A percentile compares a stretch with the other conserved stretches of the same genome.
Evolutionary conservation across 164 flowering plant genomes (phyloP).

Genomic region (Protea cynaroides): DNA sequence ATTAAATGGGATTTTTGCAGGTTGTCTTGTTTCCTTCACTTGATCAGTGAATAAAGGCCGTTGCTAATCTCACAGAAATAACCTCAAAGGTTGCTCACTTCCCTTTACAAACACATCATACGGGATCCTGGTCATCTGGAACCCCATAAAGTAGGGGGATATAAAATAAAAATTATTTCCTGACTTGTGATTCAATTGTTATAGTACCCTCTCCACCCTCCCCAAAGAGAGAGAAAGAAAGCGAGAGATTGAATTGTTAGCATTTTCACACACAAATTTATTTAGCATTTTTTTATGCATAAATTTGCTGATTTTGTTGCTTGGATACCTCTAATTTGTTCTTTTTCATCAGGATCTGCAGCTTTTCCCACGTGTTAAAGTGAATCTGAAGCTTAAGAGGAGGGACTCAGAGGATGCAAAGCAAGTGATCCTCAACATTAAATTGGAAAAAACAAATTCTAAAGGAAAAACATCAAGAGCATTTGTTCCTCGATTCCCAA

Average conservation of each 20-base stretch:
- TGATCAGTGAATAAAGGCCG: background rate
- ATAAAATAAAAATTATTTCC: no score
- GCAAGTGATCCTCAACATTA: conserved; percentile 36
- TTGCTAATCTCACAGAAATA: no score
- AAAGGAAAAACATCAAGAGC: conserved; percentile 51
- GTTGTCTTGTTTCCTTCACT: background rate
- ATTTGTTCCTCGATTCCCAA: conserved; percentile 79
- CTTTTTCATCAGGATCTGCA: conserved; percentile 59
- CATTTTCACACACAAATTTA: no score
- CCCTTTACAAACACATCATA: no score
- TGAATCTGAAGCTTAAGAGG: conserved; percentile 47
- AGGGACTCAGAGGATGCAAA: conserved; percentile 25
- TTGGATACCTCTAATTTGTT: background rate
- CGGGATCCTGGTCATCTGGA: no score
- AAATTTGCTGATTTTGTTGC: conserved; percentile 1
- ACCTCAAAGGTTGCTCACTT: no score
- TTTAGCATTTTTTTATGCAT: no score
- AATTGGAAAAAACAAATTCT: conserved; percentile 51
- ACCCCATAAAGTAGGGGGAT: no score
- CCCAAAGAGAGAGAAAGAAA: no score
- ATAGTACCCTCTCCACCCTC: no score
- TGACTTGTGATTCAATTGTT: no score
- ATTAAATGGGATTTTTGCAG: background rate
- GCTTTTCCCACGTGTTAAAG: conserved; percentile 60
- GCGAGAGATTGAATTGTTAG: no score